Evolutionary conservation across 2,329 filamentous ascomycete species (phyloP).

Genomic region (Ophiostoma triangulosporum): DNA sequence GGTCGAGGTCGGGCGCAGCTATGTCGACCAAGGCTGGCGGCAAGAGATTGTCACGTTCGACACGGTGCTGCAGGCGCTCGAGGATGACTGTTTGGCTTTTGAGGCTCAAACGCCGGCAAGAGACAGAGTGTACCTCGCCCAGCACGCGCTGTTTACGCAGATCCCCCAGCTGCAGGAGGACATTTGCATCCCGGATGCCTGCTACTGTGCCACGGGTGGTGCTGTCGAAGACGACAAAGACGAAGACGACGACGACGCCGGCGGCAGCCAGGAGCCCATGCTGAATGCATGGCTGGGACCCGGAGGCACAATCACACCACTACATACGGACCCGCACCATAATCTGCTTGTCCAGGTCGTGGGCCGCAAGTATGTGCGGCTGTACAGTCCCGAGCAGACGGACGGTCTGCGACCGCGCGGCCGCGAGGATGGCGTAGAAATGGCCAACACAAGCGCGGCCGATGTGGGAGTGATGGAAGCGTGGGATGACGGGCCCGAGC

Average conservation of each 20-base stretch:
- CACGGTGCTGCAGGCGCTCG: slow-evolving; percentile 44
- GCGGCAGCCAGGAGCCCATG: background rate
- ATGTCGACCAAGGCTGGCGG: slow-evolving; percentile 74
- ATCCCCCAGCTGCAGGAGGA: slow-evolving; percentile 65
- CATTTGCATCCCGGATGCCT: slow-evolving; percentile 71
- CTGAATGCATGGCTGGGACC: slow-evolving; percentile 74
- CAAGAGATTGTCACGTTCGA: slow-evolving; percentile 67
- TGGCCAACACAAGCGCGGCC: slow-evolving; percentile 77
- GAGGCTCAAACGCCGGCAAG: background rate
- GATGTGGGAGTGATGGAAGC: slow-evolving; percentile 62
- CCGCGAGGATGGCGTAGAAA: slow-evolving; percentile 61
- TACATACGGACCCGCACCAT: slow-evolving; percentile 90
- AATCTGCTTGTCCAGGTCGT: slow-evolving; percentile 85
- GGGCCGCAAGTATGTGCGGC: slow-evolving; percentile 78
- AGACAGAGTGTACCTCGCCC: slow-evolving; percentile 70
- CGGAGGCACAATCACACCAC: slow-evolving; percentile 70
- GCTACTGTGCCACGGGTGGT: slow-evolving; percentile 67
- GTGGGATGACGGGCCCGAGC: slow-evolving; percentile 28
- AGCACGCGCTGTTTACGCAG: slow-evolving; percentile 77
- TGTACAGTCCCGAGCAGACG: slow-evolving; percentile 60
- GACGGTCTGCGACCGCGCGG: slow-evolving; percentile 44
- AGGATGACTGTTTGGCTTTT: background rate
- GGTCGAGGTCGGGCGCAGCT: slow-evolving; percentile 74
- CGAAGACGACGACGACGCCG: slow-evolving; percentile 11
- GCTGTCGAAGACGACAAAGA: slow-evolving; percentile 18